phyloP scores from a whole-genome alignment of 169 alveolate species.

The Plasmodium ovale region DNA sequence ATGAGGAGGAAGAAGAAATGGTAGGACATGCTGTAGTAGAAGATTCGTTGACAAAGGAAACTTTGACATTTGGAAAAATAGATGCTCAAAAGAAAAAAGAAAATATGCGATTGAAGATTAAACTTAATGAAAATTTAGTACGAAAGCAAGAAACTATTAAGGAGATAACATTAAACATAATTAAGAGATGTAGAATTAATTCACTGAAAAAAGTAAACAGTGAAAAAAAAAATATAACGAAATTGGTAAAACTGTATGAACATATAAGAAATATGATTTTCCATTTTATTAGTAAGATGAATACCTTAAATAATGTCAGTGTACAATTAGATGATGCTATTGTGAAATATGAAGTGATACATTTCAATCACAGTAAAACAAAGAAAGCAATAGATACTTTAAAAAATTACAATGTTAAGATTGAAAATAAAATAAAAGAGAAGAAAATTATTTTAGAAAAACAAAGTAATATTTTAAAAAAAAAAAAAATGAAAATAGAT shows the following conservation, averaged over 20 bases:
- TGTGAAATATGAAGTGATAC: slow-evolving; percentile 32
- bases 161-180: slow-evolving; percentile 24
- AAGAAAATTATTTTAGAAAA: slow-evolving; percentile 30
- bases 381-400: slow-evolving; percentile 64
- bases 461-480: slow-evolving; percentile 12
- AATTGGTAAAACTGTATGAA: slow-evolving; percentile 40
- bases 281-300: slow-evolving; percentile 33
- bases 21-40: neutral
- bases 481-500: slow-evolving; percentile 16
- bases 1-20: neutral
- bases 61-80: neutral
- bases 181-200: slow-evolving; percentile 36
- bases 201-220: slow-evolving; percentile 30
- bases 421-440: slow-evolving; percentile 27
- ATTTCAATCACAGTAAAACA: slow-evolving; percentile 48
- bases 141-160: slow-evolving; percentile 53
- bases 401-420: slow-evolving; percentile 29
- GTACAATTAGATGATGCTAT: slow-evolving; percentile 47
- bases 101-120: slow-evolving; percentile 6
- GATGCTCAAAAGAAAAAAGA: slow-evolving; percentile 1
- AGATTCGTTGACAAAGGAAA: neutral
- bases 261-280: slow-evolving; percentile 34
- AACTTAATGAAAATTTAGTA: slow-evolving; percentile 26
- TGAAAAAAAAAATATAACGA: slow-evolving; percentile 11
- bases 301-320: slow-evolving; percentile 40